phyloP scores from a whole-genome alignment of 768 basidiomycete species.

The Fomitopsis pulvina region DNA sequence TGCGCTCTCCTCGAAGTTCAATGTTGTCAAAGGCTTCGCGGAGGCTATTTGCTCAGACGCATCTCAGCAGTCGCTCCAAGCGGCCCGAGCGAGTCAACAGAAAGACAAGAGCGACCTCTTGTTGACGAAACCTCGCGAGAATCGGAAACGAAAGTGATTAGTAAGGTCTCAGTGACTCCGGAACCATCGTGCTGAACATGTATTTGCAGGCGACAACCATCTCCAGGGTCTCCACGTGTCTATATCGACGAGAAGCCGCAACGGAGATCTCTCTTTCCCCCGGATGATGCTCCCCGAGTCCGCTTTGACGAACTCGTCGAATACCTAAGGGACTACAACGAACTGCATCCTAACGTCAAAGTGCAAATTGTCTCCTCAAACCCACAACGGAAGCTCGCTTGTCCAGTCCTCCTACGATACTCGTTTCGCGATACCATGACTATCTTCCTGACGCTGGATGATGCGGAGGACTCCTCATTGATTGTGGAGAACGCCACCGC shows the following conservation, averaged over 20 bases:
- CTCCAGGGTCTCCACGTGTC: slow-evolving; percentile 57
- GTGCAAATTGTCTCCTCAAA: slow-evolving; percentile 53
- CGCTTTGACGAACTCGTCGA: slow-evolving; percentile 38
- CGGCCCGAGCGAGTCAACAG: slow-evolving; percentile 49
- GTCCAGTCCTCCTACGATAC: slow-evolving; percentile 47
- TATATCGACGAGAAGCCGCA: slow-evolving; percentile 40
- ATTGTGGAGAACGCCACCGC: slow-evolving; percentile 58
- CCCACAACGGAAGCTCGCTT: slow-evolving; percentile 12
- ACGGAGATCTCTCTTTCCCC: slow-evolving; percentile 36
- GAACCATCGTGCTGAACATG: background rate
- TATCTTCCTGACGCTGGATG: slow-evolving; percentile 48
- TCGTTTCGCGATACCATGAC: slow-evolving; percentile 59
- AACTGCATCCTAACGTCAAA: slow-evolving; percentile 29
- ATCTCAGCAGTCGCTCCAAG: slow-evolving; percentile 51
- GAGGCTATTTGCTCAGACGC: slow-evolving; percentile 41
- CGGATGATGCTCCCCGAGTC: slow-evolving; percentile 33
- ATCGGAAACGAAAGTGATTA: slow-evolving; percentile 50
- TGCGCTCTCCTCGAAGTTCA: slow-evolving; percentile 30
- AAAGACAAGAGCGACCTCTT: slow-evolving; percentile 45
- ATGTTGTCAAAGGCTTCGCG: slow-evolving; percentile 40
- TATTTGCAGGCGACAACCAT: slow-evolving; percentile 35
- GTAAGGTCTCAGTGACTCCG: background rate
- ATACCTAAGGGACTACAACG: slow-evolving; percentile 58
- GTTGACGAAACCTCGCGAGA: slow-evolving; percentile 39
- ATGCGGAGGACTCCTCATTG: slow-evolving; percentile 26